Evolutionary conservation across 805 yeast species (phyloP), one percentile per base, ranked within the genome.

Genomic region (Kuraishia piskuri): DNA sequence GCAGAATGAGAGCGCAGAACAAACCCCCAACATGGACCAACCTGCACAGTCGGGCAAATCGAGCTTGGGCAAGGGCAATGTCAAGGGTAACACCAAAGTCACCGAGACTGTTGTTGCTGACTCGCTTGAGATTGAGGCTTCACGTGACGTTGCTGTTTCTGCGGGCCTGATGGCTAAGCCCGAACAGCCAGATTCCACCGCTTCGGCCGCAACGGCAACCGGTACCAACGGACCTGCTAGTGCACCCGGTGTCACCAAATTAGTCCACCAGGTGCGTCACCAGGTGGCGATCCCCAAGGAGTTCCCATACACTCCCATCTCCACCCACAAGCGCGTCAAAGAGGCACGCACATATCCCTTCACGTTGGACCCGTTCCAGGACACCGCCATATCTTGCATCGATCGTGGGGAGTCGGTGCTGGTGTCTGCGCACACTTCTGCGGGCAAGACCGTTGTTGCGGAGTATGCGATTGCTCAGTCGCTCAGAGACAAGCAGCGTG

Each of bases 381-480:
- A 94, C 61, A 91, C 96, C 20, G 88, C 98, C 17, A 86, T 94
- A 57, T 90, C 96, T 10, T 92, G 98, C 71, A 94, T 94, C 58
- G 98, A 94, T 68, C 78, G 98, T 65, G 81, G 84, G 60, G 98
- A 92, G 70, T 86, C 96, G 1, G 99, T 94, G 22, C 76, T 94
- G 60, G 99, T 94, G 4, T 90, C 97, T 36, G 99, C 99, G 9
- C 98, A 90, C 63, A 91, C 97, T 0, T 90, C 97, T 51, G 97
- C 97, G 10, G 97, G 97, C 73, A 91, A 91, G 65, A 91, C 97
- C 0, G 97, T 91, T 49, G 97, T 91, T 46, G 97, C 97, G 1
- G 97, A 91, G 67, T 91, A 91, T 63, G 97, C 97, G 24, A 91
- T 91, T 68, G 97, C 97, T 1, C 97, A 90, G 69, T 87, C 96